Base-by-base conservation (phyloP, 2,329 filamentous ascomycete genomes). In the Juglanconis sp. region DNA sequence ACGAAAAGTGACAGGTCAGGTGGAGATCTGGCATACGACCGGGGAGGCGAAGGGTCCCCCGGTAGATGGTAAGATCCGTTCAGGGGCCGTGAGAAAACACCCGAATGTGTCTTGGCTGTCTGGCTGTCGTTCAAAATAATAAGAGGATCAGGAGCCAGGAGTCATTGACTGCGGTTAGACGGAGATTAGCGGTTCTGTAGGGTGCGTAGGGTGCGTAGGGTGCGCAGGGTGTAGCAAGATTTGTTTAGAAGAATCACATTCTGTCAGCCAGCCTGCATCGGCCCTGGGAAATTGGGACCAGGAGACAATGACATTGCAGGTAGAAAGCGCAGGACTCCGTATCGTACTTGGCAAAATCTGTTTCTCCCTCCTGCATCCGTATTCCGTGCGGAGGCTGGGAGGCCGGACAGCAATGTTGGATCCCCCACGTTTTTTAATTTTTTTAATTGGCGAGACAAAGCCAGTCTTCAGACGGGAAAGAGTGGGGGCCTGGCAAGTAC, bases 11-110 rank as follows among this genome's bases (percentile, higher is more conserved):
- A 62, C 60, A 60, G 31, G 49, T 62, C 60, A 60, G 8, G 49
- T 61, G 59, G 59, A 59, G 60, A 62, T 62, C 60, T 62, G 53
- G 42, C 58, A 54, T 56, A 49, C 57, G 42, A 48, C 60, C 57
- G 60, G 49, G 50, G 49, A 62, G 51, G 38, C 49, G 50, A 54
- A 50, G 31, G 31, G 38, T 36, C 38, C 42, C 35, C 49, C 52
- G 48, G 48, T 53, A 48, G 53, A 47, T 59, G 55, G 59, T 47
- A 49, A 53, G 35, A 54, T 47, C 30, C 55, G 42, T 30, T 42
- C 50, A 61, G 59, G 55, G 55, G 35, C 42, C 13, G 15, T 38
- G 8, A 42, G 50, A 58, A 15, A 48, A 34, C 32, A 35, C 30
- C 34, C 48, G 44, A 57, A 46, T 38, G 38, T 42, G n/a, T 42